Conservation (phyloP, 371 early-diverging fungal species). For the Mortierella sp. region DNA sequence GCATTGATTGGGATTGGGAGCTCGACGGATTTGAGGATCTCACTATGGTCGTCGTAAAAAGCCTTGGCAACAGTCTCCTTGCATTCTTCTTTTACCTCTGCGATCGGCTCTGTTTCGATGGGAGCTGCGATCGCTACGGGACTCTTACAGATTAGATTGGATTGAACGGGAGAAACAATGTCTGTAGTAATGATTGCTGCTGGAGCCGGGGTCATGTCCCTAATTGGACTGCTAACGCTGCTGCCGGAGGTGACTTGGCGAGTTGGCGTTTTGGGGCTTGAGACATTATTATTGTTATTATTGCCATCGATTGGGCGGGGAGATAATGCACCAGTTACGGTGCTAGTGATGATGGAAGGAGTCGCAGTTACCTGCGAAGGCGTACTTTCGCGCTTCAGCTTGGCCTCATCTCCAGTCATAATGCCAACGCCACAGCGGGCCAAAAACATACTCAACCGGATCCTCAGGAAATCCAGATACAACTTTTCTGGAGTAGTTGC, state of each 20-base stretch:
- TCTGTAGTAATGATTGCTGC: conserved; percentile 10
- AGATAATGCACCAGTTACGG: neutral
- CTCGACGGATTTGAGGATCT: neutral
- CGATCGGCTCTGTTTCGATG: neutral
- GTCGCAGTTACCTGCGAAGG: neutral
- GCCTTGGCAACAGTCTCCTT: neutral
- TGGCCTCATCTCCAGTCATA: conserved; percentile 45
- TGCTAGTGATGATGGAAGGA: neutral
- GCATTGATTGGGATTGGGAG: neutral
- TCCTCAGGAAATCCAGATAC: conserved; percentile 70
- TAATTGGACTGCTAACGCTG: neutral
- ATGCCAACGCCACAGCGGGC: conserved; percentile 63
- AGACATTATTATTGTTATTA: neutral
- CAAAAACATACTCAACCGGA: conserved; percentile 80
- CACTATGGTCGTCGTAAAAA: neutral
- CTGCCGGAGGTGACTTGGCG: neutral
- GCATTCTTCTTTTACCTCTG: neutral
- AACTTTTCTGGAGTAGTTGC: conserved; percentile 69
- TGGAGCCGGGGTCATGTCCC: neutral
- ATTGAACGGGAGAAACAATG: conserved; percentile 9
- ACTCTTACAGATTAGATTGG: conserved; percentile 13
- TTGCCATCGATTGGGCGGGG: neutral
- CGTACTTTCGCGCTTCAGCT: conserved; percentile 24
- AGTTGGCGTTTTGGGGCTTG: neutral
- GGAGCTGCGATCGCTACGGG: neutral